Evolutionary conservation across 2,329 filamentous ascomycete species (phyloP), one percentile per base, ranked within the genome.

Genomic region (Venturia aucupariae): DNA sequence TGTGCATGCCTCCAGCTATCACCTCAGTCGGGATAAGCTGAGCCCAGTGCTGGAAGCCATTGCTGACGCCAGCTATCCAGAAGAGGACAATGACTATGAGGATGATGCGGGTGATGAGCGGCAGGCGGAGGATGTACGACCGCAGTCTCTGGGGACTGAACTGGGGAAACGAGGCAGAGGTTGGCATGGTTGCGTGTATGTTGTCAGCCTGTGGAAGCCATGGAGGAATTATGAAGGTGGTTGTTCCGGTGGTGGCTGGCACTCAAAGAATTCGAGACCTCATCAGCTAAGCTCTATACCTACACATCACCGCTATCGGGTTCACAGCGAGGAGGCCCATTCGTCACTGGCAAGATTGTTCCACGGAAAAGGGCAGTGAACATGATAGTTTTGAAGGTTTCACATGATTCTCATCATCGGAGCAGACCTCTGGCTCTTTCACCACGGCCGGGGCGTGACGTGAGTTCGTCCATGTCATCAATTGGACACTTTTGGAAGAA

Each of bases 41-140:
- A 4, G 90, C 91, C 89, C 90, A 95, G 78, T 87, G 79, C 71
- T 83, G 80, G 63, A 96, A 83, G 85, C 88, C 92, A 59, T 63
- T 19, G 51, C 61, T 65, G 10, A 92, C 74, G 55, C 87, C 82
- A 7, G 87, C 79, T 42, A 90, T 70, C 85, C 88, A 95, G 67
- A 90, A 82, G 15, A 80, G 77, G 39, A 89, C 71, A 65, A 96
- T 89, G 55, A 87, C 76, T 4, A 86, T 71, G 24, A 92, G 74
- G 17, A 92, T 82, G 22, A 83, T 75, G 61, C 92, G 86, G 32
- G 94, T 97, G 73, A 94, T 92, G 1, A 97, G 81, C 42, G 94
- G 93, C n/a, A 97, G 81, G 60, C 92, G 87, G 66, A 90, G 81
- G 68, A 96, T 72, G 74, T 96, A 97, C 10, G 90, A 90, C 68